Base-by-base conservation (phyloP, 352 stramenopile genomes). In the Globisporangium middletonii region DNA sequence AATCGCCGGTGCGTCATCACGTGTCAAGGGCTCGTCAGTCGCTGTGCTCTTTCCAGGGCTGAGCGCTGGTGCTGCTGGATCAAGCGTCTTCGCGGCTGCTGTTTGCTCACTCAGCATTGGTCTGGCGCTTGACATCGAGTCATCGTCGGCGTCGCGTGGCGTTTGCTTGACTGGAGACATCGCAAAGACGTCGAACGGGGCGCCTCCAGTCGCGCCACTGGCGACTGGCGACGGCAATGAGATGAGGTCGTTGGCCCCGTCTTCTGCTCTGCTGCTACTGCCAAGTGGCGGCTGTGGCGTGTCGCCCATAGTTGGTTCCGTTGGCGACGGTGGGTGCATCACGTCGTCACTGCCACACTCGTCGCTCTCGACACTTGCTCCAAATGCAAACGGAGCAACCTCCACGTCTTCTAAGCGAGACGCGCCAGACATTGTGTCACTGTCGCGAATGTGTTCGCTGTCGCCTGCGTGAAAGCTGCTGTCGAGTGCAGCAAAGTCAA, bases 221-320 rank as follows among this genome's bases (percentile, higher is more conserved):
- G 65, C 64, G 44, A 77, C 63, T 5, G 77, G 71, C 26, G 71
- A 84, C 33, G 77, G 69, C 45, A 83, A 55, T 42, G 73, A 75
- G 5, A 84, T 59, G 48, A 82, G 60, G 27, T 72, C 62, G 5
- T 62, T 41, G 26, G 37, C 33, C 4, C 43, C 15, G 23, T 23
- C 27, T 44, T 15, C 11, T 44, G 33, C 33, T 9, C 33, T 38
- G 7, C 7, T 8, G 33, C 33, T 11, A 9, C 33, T 1, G 9
- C 12, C 33, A 9, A 13, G 33, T 1, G 7, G 33, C 33, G 5
- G 7, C 23, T 42, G 49, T 13, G 43, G n/a, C 26, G 12, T n/a
- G 43, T 30, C 12, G 6, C 3, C 37, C 9, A 9, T 12, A 1
- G 7, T 9, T 12, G 33, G 12, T 12, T 38, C 6, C 33, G 12